These are phyloP conservation scores for Aspergillus viridinutans DNA, from an alignment of 2,329 filamentous ascomycete genomes.

Conservation along the genomic window DNA sequence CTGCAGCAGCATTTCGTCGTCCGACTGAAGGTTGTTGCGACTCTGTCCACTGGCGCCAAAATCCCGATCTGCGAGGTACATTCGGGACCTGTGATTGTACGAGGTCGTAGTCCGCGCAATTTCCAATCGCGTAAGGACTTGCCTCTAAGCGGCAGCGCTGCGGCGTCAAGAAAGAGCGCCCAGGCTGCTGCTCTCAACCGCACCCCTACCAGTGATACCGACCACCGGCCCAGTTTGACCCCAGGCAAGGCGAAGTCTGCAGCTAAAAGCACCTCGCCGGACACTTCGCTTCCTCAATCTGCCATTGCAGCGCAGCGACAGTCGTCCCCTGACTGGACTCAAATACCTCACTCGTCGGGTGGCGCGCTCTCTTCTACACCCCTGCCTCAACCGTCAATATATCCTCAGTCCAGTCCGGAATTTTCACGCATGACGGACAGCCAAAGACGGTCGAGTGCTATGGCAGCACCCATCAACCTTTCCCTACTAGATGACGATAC, in stretches of 20 bases:
- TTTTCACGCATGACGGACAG: conserved; percentile 40
- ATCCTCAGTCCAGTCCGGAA: conserved; percentile 53
- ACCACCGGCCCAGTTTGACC: conserved; percentile 23
- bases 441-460: conserved; percentile 31
- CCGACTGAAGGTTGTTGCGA: conserved; percentile 79
- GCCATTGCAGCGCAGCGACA: conserved; percentile 23
- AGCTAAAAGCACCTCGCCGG: conserved; percentile 34
- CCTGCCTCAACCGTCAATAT: conserved; percentile 34
- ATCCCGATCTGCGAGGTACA: conserved; percentile 76
- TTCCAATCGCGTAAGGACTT: conserved; percentile 94
- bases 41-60: conserved; percentile 77
- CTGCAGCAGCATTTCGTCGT: conserved; percentile 94
- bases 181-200: conserved; percentile 32
- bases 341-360: conserved; percentile 26
- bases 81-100: conserved; percentile 88
- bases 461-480: conserved; percentile 50
- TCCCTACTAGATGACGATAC: conserved; percentile 57
- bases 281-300: conserved; percentile 28
- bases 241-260: conserved; percentile 27
- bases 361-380: conserved; percentile 13
- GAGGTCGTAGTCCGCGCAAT: conserved; percentile 87
- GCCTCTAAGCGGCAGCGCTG: conserved; percentile 73
- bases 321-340: conserved; percentile 34
- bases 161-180: conserved; percentile 70
- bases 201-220: conserved; percentile 28